Percentiles rank a stretch among this genome's conserved stretches.
phyloP scores from a whole-genome alignment of 176 grass and related monocot species.

The Oryza meridionalis region DNA sequence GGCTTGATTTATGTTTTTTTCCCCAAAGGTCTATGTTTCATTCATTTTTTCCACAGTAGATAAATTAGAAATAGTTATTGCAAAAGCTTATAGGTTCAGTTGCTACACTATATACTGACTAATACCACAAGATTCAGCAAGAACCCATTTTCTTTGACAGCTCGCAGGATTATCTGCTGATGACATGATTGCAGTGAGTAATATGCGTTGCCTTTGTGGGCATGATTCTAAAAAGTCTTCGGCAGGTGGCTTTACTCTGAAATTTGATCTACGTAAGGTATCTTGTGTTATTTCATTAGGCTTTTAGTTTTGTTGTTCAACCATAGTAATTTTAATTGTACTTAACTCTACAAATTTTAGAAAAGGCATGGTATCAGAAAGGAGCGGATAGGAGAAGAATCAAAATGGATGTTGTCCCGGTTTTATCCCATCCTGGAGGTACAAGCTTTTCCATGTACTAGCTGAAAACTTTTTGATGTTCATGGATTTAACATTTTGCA shows the following conservation, averaged over 20 bases:
- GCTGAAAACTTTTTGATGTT: too few species aligned
- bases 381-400: conserved; percentile 66
- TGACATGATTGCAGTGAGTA: conserved; percentile 76
- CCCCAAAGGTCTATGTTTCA: background rate
- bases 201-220: conserved; percentile 67
- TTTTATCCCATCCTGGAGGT: conserved; percentile 97
- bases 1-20: background rate
- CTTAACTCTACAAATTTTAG: conserved; percentile 40
- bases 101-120: background rate
- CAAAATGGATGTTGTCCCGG: conserved; percentile 67
- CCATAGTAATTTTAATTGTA: conserved; percentile 15
- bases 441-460: background rate
- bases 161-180: conserved; percentile 72
- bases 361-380: conserved; percentile 76
- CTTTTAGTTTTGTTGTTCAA: background rate
- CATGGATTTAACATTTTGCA: too few species aligned
- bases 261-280: conserved; percentile 85
- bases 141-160: conserved; percentile 47
- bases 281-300: background rate
- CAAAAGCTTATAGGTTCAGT: background rate
- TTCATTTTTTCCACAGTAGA: background rate
- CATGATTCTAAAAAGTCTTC: conserved; percentile 72
- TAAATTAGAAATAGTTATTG: background rate
- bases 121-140: background rate
- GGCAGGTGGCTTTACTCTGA: conserved; percentile 62